Evolutionary conservation across 2,329 filamentous ascomycete genomes (phyloP).

Genomic region (Cercospora brassicicola): DNA sequence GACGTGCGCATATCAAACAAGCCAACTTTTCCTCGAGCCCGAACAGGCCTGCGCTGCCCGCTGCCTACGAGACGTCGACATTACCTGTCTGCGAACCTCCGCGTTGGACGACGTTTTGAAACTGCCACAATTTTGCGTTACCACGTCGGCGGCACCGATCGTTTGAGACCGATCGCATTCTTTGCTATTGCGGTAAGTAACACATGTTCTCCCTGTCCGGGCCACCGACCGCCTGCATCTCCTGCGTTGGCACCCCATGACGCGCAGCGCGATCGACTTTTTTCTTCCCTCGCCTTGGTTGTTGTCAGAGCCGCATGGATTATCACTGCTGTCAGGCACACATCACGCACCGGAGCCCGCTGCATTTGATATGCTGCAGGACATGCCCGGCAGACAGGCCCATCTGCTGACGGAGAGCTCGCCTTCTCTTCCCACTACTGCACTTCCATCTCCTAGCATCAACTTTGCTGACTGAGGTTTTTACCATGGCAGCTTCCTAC

Average conservation of each 20-base stretch:
- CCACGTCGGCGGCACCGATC: conserved; percentile 9
- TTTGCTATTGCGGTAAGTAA: conserved; percentile 26
- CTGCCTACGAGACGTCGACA: not conserved
- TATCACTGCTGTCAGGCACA: conserved; percentile 24
- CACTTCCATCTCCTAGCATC: conserved; percentile 1
- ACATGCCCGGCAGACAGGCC: conserved; percentile 16
- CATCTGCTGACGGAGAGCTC: conserved; percentile 11
- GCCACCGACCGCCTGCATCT: conserved; percentile 20
- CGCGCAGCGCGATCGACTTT: conserved; percentile 21
- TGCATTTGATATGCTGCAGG: conserved; percentile 17
- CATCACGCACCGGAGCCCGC: conserved; percentile 1
- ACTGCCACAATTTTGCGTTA: conserved; percentile 16
- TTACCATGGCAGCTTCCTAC: conserved; percentile 29
- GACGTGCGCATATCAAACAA: conserved; percentile 19
- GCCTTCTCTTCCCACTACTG: conserved; percentile 11
- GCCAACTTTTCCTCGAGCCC: conserved; percentile 11
- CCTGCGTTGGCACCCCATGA: conserved; percentile 26
- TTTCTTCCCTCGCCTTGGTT: conserved; percentile 21
- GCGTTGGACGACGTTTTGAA: conserved; percentile 17
- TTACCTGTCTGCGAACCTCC: not conserved
- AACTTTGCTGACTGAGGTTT: conserved; percentile 18
- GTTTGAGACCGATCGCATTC: conserved; percentile 25
- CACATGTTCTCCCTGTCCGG: conserved; percentile 31
- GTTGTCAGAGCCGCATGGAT: conserved; percentile 25
- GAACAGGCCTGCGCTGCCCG: not conserved